A percentile compares a stretch with the other conserved stretches of the same genome.
Conservation (phyloP, 1,284 basidiomycete genomes). For the Ceratobasidium sp. region DNA sequence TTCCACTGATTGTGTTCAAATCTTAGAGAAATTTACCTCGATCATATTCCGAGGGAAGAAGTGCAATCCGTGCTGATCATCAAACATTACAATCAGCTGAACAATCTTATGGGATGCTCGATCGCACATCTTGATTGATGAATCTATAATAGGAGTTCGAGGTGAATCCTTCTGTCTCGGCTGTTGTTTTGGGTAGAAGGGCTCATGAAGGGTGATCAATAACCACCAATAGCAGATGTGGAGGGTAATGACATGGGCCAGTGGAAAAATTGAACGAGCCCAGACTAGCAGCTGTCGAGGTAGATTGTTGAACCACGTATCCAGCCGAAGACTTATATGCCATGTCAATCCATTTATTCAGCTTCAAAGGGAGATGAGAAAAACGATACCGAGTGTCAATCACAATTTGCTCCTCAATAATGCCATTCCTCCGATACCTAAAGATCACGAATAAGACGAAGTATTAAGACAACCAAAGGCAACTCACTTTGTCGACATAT, state of each 20-base stretch:
- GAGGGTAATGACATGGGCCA: conserved; percentile 68
- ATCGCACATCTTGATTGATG: conserved; percentile 57
- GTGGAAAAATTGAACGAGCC: conserved; percentile 57
- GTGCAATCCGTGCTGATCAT: conserved; percentile 24
- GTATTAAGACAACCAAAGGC: not conserved
- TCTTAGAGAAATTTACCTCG: not conserved
- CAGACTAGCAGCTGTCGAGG: conserved; percentile 58
- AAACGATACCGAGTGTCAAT: conserved; percentile 20
- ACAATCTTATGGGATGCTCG: conserved; percentile 69
- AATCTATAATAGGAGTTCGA: conserved; percentile 55
- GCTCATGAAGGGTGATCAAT: conserved; percentile 68
- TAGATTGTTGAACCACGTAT: conserved; percentile 65
- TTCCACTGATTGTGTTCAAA: conserved; percentile 48
- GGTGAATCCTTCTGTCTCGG: conserved; percentile 47
- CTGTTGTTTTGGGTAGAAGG: conserved; percentile 62
- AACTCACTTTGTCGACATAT: conserved; percentile 59
- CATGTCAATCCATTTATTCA: not conserved
- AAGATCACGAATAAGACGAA: not conserved
- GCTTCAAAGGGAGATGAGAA: too few relatives aligned
- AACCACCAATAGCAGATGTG: conserved; percentile 71
- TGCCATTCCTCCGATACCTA: not conserved
- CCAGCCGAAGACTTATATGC: conserved; percentile 60
- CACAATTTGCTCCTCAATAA: not conserved
- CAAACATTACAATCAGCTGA: conserved; percentile 53
- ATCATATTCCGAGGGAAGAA: conserved; percentile 24